Conservation (phyloP, 2,329 filamentous ascomycete species). For the Ascochyta lentis region DNA sequence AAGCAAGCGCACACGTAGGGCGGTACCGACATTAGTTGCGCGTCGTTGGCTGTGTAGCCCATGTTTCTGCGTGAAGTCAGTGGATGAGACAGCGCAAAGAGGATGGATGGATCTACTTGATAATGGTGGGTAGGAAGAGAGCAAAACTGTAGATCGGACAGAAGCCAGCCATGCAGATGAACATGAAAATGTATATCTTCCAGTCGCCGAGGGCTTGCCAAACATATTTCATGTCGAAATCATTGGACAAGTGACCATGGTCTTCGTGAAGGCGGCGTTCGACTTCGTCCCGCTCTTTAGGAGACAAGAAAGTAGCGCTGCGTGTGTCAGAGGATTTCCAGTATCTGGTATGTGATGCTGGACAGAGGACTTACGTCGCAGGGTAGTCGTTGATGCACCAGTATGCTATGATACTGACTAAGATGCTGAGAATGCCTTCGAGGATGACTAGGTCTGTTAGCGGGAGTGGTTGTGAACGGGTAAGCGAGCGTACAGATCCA, state of each 20-base stretch:
- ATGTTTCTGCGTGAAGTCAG: slow-evolving; percentile 62
- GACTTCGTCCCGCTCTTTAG: slow-evolving; percentile 60
- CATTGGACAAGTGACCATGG: slow-evolving; percentile 57
- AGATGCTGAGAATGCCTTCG: slow-evolving; percentile 42
- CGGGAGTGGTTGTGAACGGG: not conserved
- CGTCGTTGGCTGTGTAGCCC: slow-evolving; percentile 60
- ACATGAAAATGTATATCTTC: slow-evolving; percentile 53
- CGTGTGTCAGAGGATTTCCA: slow-evolving; percentile 33
- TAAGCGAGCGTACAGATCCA: slow-evolving; percentile 67
- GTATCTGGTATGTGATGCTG: not conserved
- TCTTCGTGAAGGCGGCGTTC: slow-evolving; percentile 67
- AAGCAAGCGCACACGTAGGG: slow-evolving; percentile 62
- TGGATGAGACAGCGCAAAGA: slow-evolving; percentile 54
- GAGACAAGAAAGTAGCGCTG: slow-evolving; percentile 66
- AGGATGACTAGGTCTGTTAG: slow-evolving; percentile 48
- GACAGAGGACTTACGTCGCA: slow-evolving; percentile 58
- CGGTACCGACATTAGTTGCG: slow-evolving; percentile 56
- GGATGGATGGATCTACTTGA: slow-evolving; percentile 46
- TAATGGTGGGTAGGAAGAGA: slow-evolving; percentile 64
- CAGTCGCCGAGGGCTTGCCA: slow-evolving; percentile 50
- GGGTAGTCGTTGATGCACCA: slow-evolving; percentile 68
- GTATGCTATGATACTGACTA: slow-evolving; percentile 42
- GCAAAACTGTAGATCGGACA: slow-evolving; percentile 55
- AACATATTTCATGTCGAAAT: slow-evolving; percentile 48
- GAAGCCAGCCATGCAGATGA: slow-evolving; percentile 50